Conservation (phyloP, 768 basidiomycete genomes). For the Russula griseocarnosa region DNA sequence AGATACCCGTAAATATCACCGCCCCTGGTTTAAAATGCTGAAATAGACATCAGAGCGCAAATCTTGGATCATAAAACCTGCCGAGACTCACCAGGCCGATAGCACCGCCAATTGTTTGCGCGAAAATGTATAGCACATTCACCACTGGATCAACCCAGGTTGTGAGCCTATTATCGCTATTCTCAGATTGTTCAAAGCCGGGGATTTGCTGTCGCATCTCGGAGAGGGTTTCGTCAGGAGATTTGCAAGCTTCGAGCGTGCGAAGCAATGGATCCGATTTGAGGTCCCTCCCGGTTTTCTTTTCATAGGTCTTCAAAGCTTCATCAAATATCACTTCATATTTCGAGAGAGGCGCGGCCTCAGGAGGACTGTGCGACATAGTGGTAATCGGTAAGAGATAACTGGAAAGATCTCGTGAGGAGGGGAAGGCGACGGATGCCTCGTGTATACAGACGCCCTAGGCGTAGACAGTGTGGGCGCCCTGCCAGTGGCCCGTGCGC, state of each 20-base stretch:
- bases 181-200: background rate
- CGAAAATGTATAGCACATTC: background rate
- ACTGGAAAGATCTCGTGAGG: too few relatives aligned
- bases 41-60: background rate
- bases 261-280: background rate
- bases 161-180: background rate
- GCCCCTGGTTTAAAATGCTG: too few relatives aligned
- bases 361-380: too few relatives aligned
- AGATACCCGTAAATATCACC: background rate
- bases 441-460: too few relatives aligned
- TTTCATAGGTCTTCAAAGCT: background rate
- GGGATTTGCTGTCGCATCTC: background rate
- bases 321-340: background rate
- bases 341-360: background rate
- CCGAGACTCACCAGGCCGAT: background rate
- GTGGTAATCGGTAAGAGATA: too few relatives aligned
- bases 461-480: too few relatives aligned
- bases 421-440: too few relatives aligned
- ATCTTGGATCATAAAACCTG: background rate
- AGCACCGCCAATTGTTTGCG: background rate
- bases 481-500: too few relatives aligned
- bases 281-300: background rate
- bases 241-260: background rate
- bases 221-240: background rate
- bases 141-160: conserved; percentile 1